phyloP scores from a whole-genome alignment of 2,329 filamentous ascomycete species.

The Xylaria sp. region DNA sequence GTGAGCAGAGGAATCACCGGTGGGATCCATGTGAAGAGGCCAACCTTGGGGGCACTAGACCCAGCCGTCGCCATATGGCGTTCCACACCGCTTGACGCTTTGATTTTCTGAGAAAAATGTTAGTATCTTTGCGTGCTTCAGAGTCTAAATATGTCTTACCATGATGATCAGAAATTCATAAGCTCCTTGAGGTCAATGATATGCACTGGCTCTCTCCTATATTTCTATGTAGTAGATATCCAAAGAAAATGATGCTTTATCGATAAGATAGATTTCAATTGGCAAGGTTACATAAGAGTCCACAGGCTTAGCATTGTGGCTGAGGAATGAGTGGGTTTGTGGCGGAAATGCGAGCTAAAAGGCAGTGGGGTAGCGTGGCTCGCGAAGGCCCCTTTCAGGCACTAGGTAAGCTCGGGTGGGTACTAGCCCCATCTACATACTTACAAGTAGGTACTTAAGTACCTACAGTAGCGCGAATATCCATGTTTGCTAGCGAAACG shows the following conservation, averaged over 20 bases:
- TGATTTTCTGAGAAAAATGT: slow-evolving; percentile 28
- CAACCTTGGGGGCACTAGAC: slow-evolving; percentile 31
- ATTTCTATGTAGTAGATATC: slow-evolving; percentile 11
- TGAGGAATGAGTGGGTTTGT: slow-evolving; percentile 15
- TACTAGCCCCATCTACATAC: no score
- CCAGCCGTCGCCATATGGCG: slow-evolving; percentile 61
- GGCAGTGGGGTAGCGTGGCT: background rate
- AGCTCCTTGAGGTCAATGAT: background rate
- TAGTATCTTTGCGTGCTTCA: background rate
- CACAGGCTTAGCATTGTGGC: slow-evolving; percentile 7
- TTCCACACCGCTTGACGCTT: slow-evolving; percentile 22
- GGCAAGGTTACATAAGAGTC: slow-evolving; percentile 14
- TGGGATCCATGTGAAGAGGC: background rate
- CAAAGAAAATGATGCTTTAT: slow-evolving; percentile 19
- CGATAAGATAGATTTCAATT: slow-evolving; percentile 25
- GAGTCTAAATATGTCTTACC: slow-evolving; percentile 6
- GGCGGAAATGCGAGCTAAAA: slow-evolving; percentile 1
- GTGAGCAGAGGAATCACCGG: slow-evolving; percentile 7
- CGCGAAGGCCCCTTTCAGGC: background rate
- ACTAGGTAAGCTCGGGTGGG: no score
- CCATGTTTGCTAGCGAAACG: no score
- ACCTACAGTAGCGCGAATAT: no score
- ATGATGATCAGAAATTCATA: slow-evolving; percentile 12
- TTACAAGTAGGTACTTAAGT: background rate
- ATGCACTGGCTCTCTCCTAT: background rate